Evolutionary conservation across 2,329 filamentous ascomycete species (phyloP), one percentile per base, ranked within the genome.

Genomic region (Fusarium beomiforme): DNA sequence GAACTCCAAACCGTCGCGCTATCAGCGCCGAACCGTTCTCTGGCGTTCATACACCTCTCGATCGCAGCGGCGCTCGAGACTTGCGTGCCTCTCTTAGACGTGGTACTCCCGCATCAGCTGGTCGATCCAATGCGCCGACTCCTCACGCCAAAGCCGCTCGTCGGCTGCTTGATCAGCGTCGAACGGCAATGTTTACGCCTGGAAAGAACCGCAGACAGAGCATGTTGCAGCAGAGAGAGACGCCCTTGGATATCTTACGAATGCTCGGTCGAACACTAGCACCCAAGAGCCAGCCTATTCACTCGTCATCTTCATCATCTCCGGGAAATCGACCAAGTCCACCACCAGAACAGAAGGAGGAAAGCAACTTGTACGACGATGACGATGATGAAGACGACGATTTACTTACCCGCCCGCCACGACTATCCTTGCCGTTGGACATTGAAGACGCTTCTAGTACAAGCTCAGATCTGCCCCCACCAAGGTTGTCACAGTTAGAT

Each of bases 81-180:
- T 75, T 81, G 34, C 78, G 82, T 49, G 81, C 81, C 54, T 83
- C 82, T 5, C 73, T 81, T 34, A 76, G 81, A 17, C 80, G 80
- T 34, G 84, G 83, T 14, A 82, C 83, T 42, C 84, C 84, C 13
- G 83, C 82, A 36, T 87, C 86, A 4, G 85, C 76, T 14, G 74
- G 80, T 4, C 79, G 82, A 53, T 81, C 79, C 68, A 82, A 84
- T 78, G 81, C 82, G 16, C 81, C 84, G 6, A 91, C 89, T 21
- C 89, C 89, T 0, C 89, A 91, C 76, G 88, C 86, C 49, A 86
- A 86, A 72, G 89, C 89, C 14, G 89, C 89, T 44, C 85, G 85
- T 50, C 84, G 87, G 47, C 85, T 88, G 34, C 83, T 91, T 56
- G 85, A 90, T 71, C 84, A 86, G 69, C 87, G 89, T 8, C 86